A percentile compares a stretch with the other conserved stretches of the same genome.
Conservation (phyloP, 768 basidiomycete species). For the Lentinula sp. region DNA sequence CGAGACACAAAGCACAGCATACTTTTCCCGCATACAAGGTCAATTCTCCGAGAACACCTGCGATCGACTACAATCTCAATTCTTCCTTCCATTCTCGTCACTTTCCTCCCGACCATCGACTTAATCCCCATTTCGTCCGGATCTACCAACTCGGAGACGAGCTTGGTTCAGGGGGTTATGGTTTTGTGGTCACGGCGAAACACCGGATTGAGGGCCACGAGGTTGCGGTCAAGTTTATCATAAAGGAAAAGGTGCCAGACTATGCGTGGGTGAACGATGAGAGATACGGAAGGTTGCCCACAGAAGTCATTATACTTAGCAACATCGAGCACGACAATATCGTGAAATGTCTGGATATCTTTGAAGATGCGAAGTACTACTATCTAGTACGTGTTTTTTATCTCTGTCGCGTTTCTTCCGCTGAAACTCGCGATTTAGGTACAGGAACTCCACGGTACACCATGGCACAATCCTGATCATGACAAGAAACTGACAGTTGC, state of each 20-base stretch:
- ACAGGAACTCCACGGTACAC: conserved; percentile 89
- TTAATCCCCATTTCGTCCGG: conserved; percentile 55
- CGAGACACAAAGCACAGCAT: conserved; percentile 1
- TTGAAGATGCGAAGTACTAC: conserved; percentile 78
- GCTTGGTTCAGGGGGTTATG: conserved; percentile 89
- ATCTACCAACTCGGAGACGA: conserved; percentile 64
- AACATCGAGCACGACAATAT: conserved; percentile 75
- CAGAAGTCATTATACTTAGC: conserved; percentile 75
- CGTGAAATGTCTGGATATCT: conserved; percentile 77
- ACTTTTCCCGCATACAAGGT: background rate
- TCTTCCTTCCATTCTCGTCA: conserved; percentile 34
- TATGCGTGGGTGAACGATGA: conserved; percentile 62
- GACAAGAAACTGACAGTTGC: conserved; percentile 22
- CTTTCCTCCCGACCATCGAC: conserved; percentile 56
- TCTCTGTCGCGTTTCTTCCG: background rate
- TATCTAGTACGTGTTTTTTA: conserved; percentile 61
- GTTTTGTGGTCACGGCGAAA: conserved; percentile 87
- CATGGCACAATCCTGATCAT: conserved; percentile 53
- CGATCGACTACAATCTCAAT: conserved; percentile 11
- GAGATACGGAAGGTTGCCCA: conserved; percentile 59
- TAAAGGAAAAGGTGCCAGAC: conserved; percentile 65
- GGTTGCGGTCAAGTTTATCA: conserved; percentile 94
- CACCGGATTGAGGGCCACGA: conserved; percentile 55
- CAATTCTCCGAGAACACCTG: background rate
- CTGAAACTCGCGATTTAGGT: conserved; percentile 41